These are phyloP conservation scores for Marasmius fiardii DNA, from an alignment of 1,284 basidiomycete genomes.

Conservation along the genomic window DNA sequence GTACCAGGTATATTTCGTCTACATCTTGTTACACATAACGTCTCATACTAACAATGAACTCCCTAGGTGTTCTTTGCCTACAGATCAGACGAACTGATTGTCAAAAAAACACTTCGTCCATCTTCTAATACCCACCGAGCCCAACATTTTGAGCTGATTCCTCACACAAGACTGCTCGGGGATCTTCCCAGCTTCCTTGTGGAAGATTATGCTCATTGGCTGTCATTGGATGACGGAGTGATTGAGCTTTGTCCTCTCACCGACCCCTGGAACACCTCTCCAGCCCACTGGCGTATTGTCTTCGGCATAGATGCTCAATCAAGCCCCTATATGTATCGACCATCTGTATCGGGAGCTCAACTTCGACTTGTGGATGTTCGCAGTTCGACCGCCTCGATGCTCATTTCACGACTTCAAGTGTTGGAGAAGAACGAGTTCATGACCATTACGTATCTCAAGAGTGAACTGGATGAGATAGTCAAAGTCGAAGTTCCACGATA, in stretches of 20 bases:
- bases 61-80: constrained; percentile 30
- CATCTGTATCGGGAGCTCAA: not conserved
- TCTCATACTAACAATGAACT: not conserved
- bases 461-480: constrained; percentile 3
- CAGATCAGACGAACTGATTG: constrained; percentile 21
- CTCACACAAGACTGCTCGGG: constrained; percentile 23
- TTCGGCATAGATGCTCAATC: too few species aligned
- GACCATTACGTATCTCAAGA: constrained; percentile 16
- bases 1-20: constrained; percentile 1
- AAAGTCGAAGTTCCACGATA: constrained; percentile 29
- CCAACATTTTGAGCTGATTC: constrained; percentile 32
- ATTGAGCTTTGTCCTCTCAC: not conserved
- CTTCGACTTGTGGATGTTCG: constrained; percentile 18
- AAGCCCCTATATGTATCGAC: not conserved
- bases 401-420: constrained; percentile 24
- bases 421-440: constrained; percentile 32
- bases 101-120: constrained; percentile 24
- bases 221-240: constrained; percentile 24
- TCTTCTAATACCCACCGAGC: not conserved
- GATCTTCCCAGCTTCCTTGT: constrained; percentile 38
- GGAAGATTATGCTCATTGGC: constrained; percentile 35
- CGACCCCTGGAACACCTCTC: not conserved
- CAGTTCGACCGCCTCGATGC: constrained; percentile 27
- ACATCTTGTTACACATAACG: not conserved
- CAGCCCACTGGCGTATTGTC: not conserved